Evolutionary conservation across 371 early-diverging fungal species (phyloP), one percentile per base, ranked within the genome.

Genomic region (Batkoa obscura): DNA sequence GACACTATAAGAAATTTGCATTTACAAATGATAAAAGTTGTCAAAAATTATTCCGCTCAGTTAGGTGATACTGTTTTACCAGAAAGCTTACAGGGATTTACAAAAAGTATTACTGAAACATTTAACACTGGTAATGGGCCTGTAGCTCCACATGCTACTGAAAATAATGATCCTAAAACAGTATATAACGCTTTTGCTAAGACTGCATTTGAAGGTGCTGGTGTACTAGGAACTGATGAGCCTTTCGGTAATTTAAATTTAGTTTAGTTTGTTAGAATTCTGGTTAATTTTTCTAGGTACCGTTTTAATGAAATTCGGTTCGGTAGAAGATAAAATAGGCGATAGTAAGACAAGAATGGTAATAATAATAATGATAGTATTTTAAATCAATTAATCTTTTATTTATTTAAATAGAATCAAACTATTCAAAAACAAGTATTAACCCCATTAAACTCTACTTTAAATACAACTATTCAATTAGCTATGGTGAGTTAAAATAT

Each of bases 271-370:
- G 13, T 50, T 15, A 3, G 5, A 5, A 50, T 38, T 39, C 46
- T 30, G 13, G n/a, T 8, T 39, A 12, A 2, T 32, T 8, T 5
- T 4, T 5, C 23, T 49, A 72, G 86, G 83, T 13, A 79, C 80
- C 2, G 90, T 90, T 12, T 67, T 93, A 60, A 76, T 76, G 62
- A 90, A 89, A 67, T 82, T 85, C 56, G 87, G 83, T 1, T 67
- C 75, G 23, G 76, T 83, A 3, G 75, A 87, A 59, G 87, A 92
- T 46, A 80, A 78, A 61, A 72, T 91, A 34, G 95, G 93, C 39
- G 79, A 80, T 39, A 74, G 77, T 33, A 72, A 83, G 51, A 50
- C 85, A 39, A 74, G 76, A 64, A 79, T 83, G 84, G 88, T 57
- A 57, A 49, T 50, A 10, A 55, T 10, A 12, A 12, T 1, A 1